These are phyloP conservation scores for Adansonia rubrostipa DNA, from an alignment of 441 rosid genomes.

Conservation along the genomic window DNA sequence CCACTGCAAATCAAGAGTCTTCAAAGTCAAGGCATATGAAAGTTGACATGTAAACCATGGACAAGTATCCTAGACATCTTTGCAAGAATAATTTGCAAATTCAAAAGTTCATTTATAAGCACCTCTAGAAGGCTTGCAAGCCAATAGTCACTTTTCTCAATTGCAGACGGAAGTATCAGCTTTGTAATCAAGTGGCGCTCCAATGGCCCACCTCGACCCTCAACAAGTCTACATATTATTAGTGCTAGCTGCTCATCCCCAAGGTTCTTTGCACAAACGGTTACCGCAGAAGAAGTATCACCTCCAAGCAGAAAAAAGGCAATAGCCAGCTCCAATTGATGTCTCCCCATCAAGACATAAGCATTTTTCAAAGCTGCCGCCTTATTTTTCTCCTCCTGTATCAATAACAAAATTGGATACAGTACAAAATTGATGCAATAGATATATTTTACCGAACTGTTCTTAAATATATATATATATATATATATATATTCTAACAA, in stretches of 20 bases:
- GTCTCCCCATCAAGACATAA: conserved; percentile 94
- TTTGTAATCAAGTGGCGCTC: conserved; percentile 70
- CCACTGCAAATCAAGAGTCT: conserved; percentile 71
- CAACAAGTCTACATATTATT: conserved; percentile 87
- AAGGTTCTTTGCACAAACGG: conserved; percentile 88
- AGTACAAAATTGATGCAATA: conserved; percentile 11
- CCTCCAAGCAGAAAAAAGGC: conserved; percentile 98
- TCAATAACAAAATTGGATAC: conserved; percentile 26
- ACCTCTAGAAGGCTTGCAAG: conserved; percentile 89
- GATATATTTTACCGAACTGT: neutral
- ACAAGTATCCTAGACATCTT: conserved; percentile 20
- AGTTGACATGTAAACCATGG: conserved; percentile 10
- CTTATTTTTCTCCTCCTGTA: conserved; percentile 92
- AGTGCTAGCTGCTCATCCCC: conserved; percentile 96
- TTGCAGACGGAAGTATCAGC: conserved; percentile 76
- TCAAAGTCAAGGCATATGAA: conserved; percentile 25
- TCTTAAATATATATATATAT: neutral
- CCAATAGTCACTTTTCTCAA: conserved; percentile 83
- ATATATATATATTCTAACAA: conserved; percentile 17
- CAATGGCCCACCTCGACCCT: conserved; percentile 75
- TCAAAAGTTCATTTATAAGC: conserved; percentile 36
- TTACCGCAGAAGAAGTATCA: conserved; percentile 85
- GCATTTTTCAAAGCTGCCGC: conserved; percentile 98
- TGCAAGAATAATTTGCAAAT: conserved; percentile 25
- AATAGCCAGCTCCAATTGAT: conserved; percentile 88